phyloP scores from a whole-genome alignment of 768 basidiomycete species.

The Lentinula lateritia region DNA sequence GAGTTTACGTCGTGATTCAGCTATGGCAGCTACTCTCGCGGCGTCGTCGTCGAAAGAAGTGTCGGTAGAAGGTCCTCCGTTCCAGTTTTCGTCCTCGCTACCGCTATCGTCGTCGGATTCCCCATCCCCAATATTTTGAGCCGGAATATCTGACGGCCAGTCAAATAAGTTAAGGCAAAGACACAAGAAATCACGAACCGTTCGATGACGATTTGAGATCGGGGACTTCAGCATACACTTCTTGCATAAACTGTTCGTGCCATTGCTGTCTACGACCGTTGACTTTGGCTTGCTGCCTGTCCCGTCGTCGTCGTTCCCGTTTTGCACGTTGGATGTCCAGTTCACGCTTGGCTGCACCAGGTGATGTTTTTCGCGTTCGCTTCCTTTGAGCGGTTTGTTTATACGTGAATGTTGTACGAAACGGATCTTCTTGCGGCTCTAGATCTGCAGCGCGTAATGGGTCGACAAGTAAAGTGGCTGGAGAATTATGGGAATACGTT shows the following conservation, averaged over 20 bases:
- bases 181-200: conserved; percentile 8
- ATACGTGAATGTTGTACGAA: conserved; percentile 27
- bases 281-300: conserved; percentile 32
- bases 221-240: conserved; percentile 31
- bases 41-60: conserved; percentile 27
- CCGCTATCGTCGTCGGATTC: conserved; percentile 6
- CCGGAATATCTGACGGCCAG: not conserved
- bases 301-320: conserved; percentile 36
- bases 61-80: conserved; percentile 13
- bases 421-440: conserved; percentile 26
- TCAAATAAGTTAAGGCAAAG: not conserved
- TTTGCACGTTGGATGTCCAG: conserved; percentile 29
- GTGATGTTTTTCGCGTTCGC: conserved; percentile 47
- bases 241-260: conserved; percentile 34
- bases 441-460: conserved; percentile 24
- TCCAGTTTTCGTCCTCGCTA: conserved; percentile 12
- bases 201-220: conserved; percentile 15
- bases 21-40: conserved; percentile 38
- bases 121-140: conserved; percentile 4
- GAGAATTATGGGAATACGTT: not conserved
- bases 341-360: conserved; percentile 31
- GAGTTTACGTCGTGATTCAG: conserved; percentile 62
- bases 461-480: conserved; percentile 30
- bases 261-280: conserved; percentile 31
- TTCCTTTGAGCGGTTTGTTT: conserved; percentile 30